phyloP scores from a whole-genome alignment of 1,139 yeast genomes.

The Meyerozyma smithsonii region DNA sequence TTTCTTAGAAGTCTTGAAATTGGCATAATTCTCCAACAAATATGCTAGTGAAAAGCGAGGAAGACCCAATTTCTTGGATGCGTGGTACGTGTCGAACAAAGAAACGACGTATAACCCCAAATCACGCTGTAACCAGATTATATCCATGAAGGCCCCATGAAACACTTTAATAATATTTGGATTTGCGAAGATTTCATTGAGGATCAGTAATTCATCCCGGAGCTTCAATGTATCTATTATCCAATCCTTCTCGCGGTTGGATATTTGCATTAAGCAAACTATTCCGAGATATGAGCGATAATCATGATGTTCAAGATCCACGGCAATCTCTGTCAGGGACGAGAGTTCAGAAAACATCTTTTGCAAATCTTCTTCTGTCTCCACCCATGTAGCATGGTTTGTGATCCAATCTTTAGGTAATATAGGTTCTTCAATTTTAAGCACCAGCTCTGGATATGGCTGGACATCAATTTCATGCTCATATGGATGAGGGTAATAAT shows the following conservation, averaged over 20 bases:
- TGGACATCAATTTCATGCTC: constrained; percentile 66
- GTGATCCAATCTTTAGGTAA: constrained; percentile 62
- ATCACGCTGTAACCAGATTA: constrained; percentile 95
- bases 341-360: constrained; percentile 53
- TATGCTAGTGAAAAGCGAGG: constrained; percentile 84
- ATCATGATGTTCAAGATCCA: constrained; percentile 98
- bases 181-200: constrained; percentile 76
- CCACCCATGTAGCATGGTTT: constrained; percentile 69
- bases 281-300: constrained; percentile 84
- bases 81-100: constrained; percentile 89
- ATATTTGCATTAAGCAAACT: constrained; percentile 90
- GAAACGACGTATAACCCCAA: constrained; percentile 88
- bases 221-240: constrained; percentile 74
- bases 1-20: constrained; percentile 85
- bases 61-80: constrained; percentile 71
- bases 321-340: constrained; percentile 64
- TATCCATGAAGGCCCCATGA: constrained; percentile 97
- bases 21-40: constrained; percentile 73
- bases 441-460: constrained; percentile 61
- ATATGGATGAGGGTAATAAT: constrained; percentile 80
- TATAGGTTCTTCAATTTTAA: constrained; percentile 45
- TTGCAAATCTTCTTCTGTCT: constrained; percentile 46
- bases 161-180: constrained; percentile 81
- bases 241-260: constrained; percentile 77
- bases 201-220: constrained; percentile 61